A percentile compares a stretch with the other conserved stretches of the same genome.
These are phyloP conservation scores for Fremontodendron californicum DNA, from an alignment of 345 rosid genomes.

Conservation along the genomic window DNA sequence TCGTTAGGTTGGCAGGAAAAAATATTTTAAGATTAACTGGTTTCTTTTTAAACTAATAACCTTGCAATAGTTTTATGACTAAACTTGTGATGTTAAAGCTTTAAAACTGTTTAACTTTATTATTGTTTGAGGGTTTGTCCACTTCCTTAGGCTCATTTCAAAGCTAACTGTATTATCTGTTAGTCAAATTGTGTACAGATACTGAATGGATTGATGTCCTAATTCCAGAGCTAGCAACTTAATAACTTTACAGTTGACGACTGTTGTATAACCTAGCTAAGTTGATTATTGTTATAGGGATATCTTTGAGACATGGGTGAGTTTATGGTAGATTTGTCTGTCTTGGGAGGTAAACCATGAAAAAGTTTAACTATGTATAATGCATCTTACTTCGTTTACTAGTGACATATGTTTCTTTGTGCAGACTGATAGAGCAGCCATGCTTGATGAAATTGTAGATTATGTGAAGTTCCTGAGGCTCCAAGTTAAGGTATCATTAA, in stretches of 20 bases:
- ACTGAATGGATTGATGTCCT: neutral
- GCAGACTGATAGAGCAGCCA: conserved; percentile 93
- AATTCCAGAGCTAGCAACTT: neutral
- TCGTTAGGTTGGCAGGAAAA: neutral
- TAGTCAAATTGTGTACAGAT: neutral
- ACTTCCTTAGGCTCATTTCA: neutral
- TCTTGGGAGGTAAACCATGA: conserved; percentile 2
- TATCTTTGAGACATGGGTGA: conserved; percentile 4
- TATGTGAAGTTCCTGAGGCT: conserved; percentile 98
- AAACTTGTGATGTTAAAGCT: neutral
- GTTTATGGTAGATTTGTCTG: neutral
- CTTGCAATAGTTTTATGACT: neutral
- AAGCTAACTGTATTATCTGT: neutral
- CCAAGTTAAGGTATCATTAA: conserved; percentile 81
- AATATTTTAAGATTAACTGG: neutral
- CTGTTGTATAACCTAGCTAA: conserved; percentile 3
- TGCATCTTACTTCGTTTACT: neutral
- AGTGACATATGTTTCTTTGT: conserved; percentile 20
- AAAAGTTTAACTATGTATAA: neutral
- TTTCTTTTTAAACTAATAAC: neutral
- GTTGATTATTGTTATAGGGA: neutral
- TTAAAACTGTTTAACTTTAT: neutral
- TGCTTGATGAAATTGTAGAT: conserved; percentile 99
- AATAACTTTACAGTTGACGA: neutral
- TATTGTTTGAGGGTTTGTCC: neutral